A percentile compares a stretch with the other conserved stretches of the same genome.
phyloP scores from a whole-genome alignment of 768 basidiomycete genomes.

The Russula sp. region DNA sequence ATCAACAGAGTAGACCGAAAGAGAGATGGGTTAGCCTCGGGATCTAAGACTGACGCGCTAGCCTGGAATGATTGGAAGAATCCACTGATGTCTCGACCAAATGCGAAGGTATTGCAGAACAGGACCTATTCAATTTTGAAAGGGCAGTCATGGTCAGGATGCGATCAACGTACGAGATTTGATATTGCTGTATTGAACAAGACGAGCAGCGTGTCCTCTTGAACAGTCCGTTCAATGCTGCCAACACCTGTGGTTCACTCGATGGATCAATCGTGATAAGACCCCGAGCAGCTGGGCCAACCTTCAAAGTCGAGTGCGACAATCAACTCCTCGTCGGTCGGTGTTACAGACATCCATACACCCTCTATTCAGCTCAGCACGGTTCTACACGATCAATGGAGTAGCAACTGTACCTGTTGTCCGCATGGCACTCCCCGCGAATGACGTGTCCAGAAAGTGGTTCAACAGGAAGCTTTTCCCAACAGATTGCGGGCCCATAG shows the following conservation, averaged over 20 bases:
- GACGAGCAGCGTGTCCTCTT: slow-evolving; percentile 58
- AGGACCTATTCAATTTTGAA: slow-evolving; percentile 46
- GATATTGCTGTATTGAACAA: slow-evolving; percentile 62
- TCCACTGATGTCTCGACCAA: slow-evolving; percentile 53
- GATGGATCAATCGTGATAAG: not conserved
- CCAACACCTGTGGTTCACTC: slow-evolving; percentile 42
- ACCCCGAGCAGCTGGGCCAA: slow-evolving; percentile 13
- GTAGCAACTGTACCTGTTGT: slow-evolving; percentile 47
- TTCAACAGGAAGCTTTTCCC: too few species aligned
- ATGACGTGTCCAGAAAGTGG: too few species aligned
- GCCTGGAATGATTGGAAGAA: slow-evolving; percentile 59
- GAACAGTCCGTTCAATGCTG: slow-evolving; percentile 55
- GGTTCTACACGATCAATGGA: not conserved
- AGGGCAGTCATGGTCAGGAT: not conserved
- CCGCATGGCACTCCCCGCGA: slow-evolving; percentile 43
- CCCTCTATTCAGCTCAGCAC: slow-evolving; percentile 16
- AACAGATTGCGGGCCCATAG: slow-evolving; percentile 35
- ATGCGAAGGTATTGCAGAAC: slow-evolving; percentile 60
- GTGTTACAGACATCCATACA: too few species aligned
- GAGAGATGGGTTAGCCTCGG: slow-evolving; percentile 49
- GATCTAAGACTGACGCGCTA: slow-evolving; percentile 47
- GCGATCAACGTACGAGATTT: slow-evolving; percentile 43
- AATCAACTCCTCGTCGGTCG: too few species aligned
- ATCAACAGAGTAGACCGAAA: slow-evolving; percentile 56
- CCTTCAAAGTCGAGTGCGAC: slow-evolving; percentile 30